These are phyloP conservation scores for Senna tora DNA, from an alignment of 306 rosid species.

Conservation along the genomic window DNA sequence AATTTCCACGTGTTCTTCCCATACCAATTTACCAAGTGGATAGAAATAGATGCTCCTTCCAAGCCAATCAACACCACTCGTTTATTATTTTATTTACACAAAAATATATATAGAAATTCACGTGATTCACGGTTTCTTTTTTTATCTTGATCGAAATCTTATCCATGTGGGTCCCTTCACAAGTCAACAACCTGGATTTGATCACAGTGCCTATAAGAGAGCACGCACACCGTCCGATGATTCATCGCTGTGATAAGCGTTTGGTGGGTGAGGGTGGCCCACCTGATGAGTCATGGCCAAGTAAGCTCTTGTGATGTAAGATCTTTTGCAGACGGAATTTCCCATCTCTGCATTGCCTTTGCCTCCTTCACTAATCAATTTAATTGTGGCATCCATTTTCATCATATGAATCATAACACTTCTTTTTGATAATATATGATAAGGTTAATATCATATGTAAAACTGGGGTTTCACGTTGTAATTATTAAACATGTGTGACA, in stretches of 20 bases:
- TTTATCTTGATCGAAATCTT: background rate
- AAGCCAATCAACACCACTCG: background rate
- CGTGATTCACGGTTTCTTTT: conserved; percentile 22
- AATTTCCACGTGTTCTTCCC: background rate
- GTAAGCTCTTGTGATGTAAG: background rate
- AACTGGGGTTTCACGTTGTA: background rate
- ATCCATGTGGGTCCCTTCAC: background rate
- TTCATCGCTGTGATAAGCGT: background rate
- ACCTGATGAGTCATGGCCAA: conserved; percentile 8
- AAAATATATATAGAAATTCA: background rate
- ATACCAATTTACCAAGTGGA: background rate
- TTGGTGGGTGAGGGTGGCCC: conserved; percentile 5
- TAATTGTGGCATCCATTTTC: background rate
- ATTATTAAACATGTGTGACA: background rate
- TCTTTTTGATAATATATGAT: background rate
- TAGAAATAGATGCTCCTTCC: background rate
- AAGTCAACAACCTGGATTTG: conserved; percentile 30
- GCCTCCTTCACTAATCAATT: background rate
- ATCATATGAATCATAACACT: conserved; percentile 2
- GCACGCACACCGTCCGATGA: conserved; percentile 31
- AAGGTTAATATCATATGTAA: background rate
- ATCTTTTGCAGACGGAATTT: background rate
- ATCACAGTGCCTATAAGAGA: background rate
- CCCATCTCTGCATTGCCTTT: background rate
- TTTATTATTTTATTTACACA: background rate